Base-by-base conservation (phyloP, 164 flowering plant species). In the Chimonanthus praecox region DNA sequence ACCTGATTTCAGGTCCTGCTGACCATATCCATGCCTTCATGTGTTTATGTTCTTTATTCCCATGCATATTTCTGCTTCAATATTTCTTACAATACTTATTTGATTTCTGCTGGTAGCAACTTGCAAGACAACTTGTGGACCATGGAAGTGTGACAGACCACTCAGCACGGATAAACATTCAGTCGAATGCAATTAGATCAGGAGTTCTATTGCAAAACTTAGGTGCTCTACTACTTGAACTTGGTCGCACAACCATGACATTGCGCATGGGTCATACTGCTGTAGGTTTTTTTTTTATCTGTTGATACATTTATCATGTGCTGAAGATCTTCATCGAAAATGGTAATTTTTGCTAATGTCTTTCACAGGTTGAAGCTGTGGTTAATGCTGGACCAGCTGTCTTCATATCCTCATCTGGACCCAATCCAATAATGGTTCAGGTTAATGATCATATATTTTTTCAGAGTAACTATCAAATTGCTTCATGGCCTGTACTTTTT, bases 371-470 rank as follows among this genome's bases (percentile, higher is more conserved):
- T 62, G 95, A 88, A 75, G 94, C 97, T 64, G 84, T 91, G 65
- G 94, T 94, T 69, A 92, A 89, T 88, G 89, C 97, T 70, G 99
- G 99, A 65, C 95, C 99, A 69, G 91, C 99, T 13, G 86, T 94
- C 71, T 92, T 90, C 75, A 81, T 92, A 77, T 89, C 94, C 65
- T 75, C 88, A 67, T 78, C 91, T 73, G 97, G 92, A 63, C 97
- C 97, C 44, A 94, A 92, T 76, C 97, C 97, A 61, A 83, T 94
- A 16, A 94, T 90, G 99, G 99, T 94, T 80, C 97, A 92, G 97
- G 98, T 83, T 71, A 68, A 21, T 1, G 33, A 6, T 66, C 68
- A 10, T 62, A 33, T 15, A n/a, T 10, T 13, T 44, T 66, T 66
- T 66, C 48, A 33, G 68, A 66, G 49, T 2, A 44, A 66, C 44